Evolutionary conservation across 164 flowering plant species (phyloP).

Genomic region (Paratinospora sagittata): DNA sequence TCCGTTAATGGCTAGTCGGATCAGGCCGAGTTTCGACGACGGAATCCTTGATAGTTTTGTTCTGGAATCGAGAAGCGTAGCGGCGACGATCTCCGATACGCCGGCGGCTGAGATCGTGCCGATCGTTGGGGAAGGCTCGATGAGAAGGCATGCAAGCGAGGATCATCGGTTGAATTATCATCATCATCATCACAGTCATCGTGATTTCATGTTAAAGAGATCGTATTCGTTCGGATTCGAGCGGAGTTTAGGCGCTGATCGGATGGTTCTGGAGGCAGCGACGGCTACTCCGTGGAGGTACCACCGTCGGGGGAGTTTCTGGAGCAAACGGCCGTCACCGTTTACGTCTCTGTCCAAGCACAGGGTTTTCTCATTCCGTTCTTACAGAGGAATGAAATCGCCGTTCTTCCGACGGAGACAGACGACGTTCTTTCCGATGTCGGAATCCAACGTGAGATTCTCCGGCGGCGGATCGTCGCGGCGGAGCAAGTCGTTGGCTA

Average conservation of each 20-base stretch:
- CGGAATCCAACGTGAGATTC: constrained; percentile 56
- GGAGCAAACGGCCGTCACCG: constrained; percentile 79
- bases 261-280: constrained; percentile 51
- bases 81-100: constrained; percentile 15
- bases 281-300: constrained; percentile 83
- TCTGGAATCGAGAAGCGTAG: constrained; percentile 25
- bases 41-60: constrained; percentile 33
- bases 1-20: constrained; percentile 81
- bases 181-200: constrained; percentile 15
- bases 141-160: constrained; percentile 24
- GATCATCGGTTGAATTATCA: constrained; percentile 24
- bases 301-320: constrained; percentile 42
- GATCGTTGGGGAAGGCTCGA: constrained; percentile 29
- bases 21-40: constrained; percentile 75
- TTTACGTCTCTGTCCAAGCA: constrained; percentile 52
- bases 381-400: constrained; percentile 59
- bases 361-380: constrained; percentile 79
- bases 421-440: constrained; percentile 57
- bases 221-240: constrained; percentile 96
- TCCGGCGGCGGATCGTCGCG: constrained; percentile 52
- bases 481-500: constrained; percentile 66
- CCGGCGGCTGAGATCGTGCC: constrained; percentile 27
- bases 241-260: constrained; percentile 54
- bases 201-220: constrained; percentile 58
- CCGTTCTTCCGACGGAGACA: constrained; percentile 64